A percentile compares a stretch with the other conserved stretches of the same genome.
phyloP scores from a whole-genome alignment of 208 protist genomes.

The Leishmania guyanensis region DNA sequence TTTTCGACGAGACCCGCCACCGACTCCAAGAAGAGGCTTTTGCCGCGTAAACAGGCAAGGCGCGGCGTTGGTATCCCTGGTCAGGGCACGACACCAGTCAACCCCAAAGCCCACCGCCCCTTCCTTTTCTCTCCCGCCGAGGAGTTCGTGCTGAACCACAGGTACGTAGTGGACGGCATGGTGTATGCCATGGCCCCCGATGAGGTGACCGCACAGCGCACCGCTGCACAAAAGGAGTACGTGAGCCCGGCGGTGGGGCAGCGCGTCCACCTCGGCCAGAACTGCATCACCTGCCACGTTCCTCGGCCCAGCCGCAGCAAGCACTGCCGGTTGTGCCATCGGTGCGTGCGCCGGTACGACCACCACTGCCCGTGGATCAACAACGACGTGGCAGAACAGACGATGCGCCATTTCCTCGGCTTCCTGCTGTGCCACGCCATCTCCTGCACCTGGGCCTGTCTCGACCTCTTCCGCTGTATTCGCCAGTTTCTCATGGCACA shows the following conservation, averaged over 20 bases:
- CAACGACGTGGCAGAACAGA: constrained; percentile 95
- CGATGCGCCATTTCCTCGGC: constrained; percentile 90
- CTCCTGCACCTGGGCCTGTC: constrained; percentile 80
- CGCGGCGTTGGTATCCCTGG: neutral
- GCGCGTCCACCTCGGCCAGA: constrained; percentile 35
- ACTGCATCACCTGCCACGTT: constrained; percentile 75
- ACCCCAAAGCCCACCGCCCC: neutral
- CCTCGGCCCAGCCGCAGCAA: constrained; percentile 92
- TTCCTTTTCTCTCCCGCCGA: constrained; percentile 43
- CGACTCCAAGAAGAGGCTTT: neutral
- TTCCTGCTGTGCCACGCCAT: constrained; percentile 90
- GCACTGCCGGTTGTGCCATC: constrained; percentile 92
- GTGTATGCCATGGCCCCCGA: constrained; percentile 48
- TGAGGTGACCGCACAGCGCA: constrained; percentile 17
- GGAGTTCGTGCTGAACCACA: constrained; percentile 66
- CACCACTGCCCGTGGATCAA: constrained; percentile 98
- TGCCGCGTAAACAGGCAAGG: neutral
- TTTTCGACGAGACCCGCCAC: neutral
- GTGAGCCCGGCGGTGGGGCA: constrained; percentile 2
- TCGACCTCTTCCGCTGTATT: constrained; percentile 65
- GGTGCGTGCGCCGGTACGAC: constrained; percentile 95
- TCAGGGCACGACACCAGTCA: neutral
- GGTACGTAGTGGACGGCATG: constrained; percentile 82
- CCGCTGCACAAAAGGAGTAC: constrained; percentile 15
- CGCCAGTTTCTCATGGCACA: constrained; percentile 53